Percentiles rank a stretch among this genome's conserved stretches.
Evolutionary conservation across 73 alveolate genomes (phyloP).

Genomic region (Uronychia binucleata): DNA sequence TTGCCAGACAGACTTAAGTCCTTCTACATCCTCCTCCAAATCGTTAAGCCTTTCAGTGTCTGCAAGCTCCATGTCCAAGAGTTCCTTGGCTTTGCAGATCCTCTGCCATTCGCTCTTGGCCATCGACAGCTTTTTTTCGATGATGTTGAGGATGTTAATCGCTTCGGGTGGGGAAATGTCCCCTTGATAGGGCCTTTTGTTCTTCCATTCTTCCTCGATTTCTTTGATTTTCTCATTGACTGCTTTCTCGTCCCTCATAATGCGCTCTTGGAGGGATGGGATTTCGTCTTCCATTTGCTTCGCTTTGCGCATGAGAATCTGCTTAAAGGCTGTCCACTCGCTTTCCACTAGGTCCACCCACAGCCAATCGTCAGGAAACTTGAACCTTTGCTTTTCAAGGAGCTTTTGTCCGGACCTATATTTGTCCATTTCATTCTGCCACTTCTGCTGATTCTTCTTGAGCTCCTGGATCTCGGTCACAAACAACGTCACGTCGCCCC

Average conservation of each 20-base stretch:
- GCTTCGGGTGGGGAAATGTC: constrained; percentile 91
- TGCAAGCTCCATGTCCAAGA: constrained; percentile 93
- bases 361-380: constrained; percentile 87
- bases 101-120: constrained; percentile 90
- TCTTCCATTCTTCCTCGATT: constrained; percentile 96
- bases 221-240: constrained; percentile 93
- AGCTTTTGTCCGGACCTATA: constrained; percentile 81
- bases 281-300: constrained; percentile 91
- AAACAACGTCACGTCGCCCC: constrained; percentile 89
- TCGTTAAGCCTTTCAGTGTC: constrained; percentile 84
- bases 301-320: constrained; percentile 81
- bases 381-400: constrained; percentile 85
- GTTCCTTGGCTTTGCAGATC: constrained; percentile 95
- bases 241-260: constrained; percentile 87
- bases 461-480: constrained; percentile 96
- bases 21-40: constrained; percentile 78
- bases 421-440: constrained; percentile 87
- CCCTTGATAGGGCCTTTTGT: constrained; percentile 86
- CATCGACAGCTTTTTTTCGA: constrained; percentile 63
- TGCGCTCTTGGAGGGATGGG: constrained; percentile 79
- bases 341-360: constrained; percentile 94
- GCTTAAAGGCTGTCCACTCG: constrained; percentile 92
- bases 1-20: constrained; percentile 88
- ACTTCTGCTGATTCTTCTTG: constrained; percentile 64
- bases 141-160: constrained; percentile 58